Base-by-base conservation (phyloP, 2,329 filamentous ascomycete species). In the Colletotrichum tamarilloi region DNA sequence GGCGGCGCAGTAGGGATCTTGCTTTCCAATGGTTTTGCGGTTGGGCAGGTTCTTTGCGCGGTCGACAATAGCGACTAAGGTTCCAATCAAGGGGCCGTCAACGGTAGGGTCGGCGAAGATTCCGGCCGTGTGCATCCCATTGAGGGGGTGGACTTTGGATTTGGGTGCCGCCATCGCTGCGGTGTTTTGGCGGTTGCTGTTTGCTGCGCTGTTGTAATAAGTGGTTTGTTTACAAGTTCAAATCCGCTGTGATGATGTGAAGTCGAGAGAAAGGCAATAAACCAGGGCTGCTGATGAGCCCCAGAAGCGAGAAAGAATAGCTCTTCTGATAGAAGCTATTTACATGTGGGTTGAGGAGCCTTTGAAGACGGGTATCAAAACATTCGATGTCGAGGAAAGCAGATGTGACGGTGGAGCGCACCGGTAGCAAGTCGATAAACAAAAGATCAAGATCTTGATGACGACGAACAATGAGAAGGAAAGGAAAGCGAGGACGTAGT, bases 21-120 rank as follows among this genome's bases (percentile, higher is more conserved):
- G 97, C 85, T 99, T 99, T 68, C 97, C 97, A 87, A 99, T 98
- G 6, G 95, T 97, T 87, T 97, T 97, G 77, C 95, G 87, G 84
- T 99, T 99, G 63, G 97, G 97, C 77, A 99, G 86, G 82, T 99
- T 99, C 90, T 98, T 98, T 65, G 95, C 97, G 77, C 95, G 91
- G 85, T 99, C 97, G 79, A 98, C 91, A 78, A 99, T 92, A 70
- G 95, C 90, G 59, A 99, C 95, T 77, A 99, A 87, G 1, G 95
- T 98, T 77, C 97, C 97, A 79, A 99, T 98, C 73, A 94, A 89
- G 4, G 97, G 96, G 1, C 97, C 97, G 81, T 98, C 96, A 70
- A 97, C 90, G 24, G 92, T 94, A 92, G 97, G 95, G 84, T 98
- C 95, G 62, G 95, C 94, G 84, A 94, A 98, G 82, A 98, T 98